phyloP scores from a whole-genome alignment of 352 stramenopile species.

The Phytophthora pisi region DNA sequence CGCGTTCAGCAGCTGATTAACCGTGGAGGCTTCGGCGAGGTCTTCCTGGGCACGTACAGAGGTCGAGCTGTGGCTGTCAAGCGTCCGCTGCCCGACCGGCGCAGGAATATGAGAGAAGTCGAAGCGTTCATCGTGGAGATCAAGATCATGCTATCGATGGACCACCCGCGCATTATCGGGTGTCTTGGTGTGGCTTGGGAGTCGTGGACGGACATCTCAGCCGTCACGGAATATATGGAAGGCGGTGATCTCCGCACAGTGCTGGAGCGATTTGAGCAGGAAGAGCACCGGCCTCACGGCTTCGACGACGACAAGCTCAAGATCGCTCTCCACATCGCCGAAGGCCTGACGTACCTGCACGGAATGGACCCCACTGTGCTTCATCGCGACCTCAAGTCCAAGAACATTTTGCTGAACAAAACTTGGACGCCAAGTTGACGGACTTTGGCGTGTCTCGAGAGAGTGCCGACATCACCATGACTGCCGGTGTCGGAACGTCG shows the following conservation, averaged over 20 bases:
- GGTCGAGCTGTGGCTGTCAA: slow-evolving; percentile 53
- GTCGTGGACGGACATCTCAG: slow-evolving; percentile 41
- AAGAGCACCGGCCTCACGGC: slow-evolving; percentile 33
- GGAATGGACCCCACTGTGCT: slow-evolving; percentile 41
- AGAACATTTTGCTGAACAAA: slow-evolving; percentile 46
- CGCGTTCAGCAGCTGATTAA: slow-evolving; percentile 45
- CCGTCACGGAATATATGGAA: slow-evolving; percentile 51
- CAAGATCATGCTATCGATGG: slow-evolving; percentile 47
- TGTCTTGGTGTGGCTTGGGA: slow-evolving; percentile 56
- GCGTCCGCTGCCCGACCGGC: slow-evolving; percentile 43
- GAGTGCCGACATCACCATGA: slow-evolving; percentile 48
- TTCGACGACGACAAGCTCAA: slow-evolving; percentile 47
- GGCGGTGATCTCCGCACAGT: slow-evolving; percentile 46
- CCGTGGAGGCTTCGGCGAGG: slow-evolving; percentile 50
- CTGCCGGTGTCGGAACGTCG: slow-evolving; percentile 46
- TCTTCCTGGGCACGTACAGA: slow-evolving; percentile 50
- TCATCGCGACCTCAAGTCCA: slow-evolving; percentile 48
- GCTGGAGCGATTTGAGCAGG: slow-evolving; percentile 42
- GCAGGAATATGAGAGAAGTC: slow-evolving; percentile 56
- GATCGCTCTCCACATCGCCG: slow-evolving; percentile 44
- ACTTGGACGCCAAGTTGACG: slow-evolving; percentile 42
- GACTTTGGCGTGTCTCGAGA: slow-evolving; percentile 58
- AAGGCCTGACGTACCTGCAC: slow-evolving; percentile 50
- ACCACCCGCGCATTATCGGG: slow-evolving; percentile 46
- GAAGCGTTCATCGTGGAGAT: slow-evolving; percentile 50